Evolutionary conservation across 108 stramenopile genomes (phyloP), one percentile per base, ranked within the genome.

Genomic region (Fistulifera pelliculosa): DNA sequence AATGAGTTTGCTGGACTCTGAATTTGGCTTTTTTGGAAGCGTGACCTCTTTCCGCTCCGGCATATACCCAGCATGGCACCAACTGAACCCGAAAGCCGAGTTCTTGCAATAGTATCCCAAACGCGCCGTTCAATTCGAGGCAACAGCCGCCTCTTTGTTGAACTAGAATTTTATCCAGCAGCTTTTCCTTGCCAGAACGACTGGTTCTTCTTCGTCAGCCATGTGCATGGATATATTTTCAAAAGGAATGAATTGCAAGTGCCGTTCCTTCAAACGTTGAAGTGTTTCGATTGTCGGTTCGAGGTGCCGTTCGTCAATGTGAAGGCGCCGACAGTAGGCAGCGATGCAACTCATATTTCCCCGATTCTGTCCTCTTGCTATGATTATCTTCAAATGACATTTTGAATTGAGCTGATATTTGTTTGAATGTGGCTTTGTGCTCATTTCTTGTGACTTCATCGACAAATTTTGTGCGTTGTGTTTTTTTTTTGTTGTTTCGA

Each of bases 91-190:
- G 15, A 38, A 26, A 68, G 7, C 71, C 71, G 1, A 62, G 28
- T 23, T 27, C 25, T 31, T 22, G 16, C 44, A 73, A 56, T 0
- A 66, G 21, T 18, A 24, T 16, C 23, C 27, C 47, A 14, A 63
- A 54, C 15, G 67, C 39, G 1, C 60, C 44, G 48, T 68, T 68
- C 47, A 73, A 58, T 47, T 73, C 71, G 45, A 73, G 39, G 41
- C 71, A 73, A 50, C 47, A 60, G 27, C 71, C 71, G 15, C 71
- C 71, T 1, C 71, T 66, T 12, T 27, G 14, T 14, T 58, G 55
- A 35, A 12, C n/a, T 8, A 73, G 39, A 16, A 73, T 51, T 50
- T 73, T 73, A 43, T 60, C 54, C 3, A 21, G 25, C 18, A 27
- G 49, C 11, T 21, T 4, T 13, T 43, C 24, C 27, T 54, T 2